Evolutionary conservation across 495 filamentous ascomycete species (phyloP).

Genomic region (Schizothecium vesticola): DNA sequence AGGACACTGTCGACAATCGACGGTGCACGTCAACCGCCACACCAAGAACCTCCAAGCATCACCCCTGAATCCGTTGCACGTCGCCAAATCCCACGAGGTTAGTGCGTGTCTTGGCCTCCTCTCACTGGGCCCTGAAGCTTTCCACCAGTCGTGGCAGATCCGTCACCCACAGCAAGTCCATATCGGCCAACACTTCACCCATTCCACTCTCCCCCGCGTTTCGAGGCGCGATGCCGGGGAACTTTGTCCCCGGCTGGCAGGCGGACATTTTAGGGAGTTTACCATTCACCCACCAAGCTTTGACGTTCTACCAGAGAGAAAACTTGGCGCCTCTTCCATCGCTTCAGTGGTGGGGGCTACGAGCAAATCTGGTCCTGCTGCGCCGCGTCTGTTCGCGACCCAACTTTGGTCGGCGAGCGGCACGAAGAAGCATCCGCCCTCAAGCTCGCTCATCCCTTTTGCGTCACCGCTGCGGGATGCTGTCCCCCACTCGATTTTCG

Average conservation of each 20-base stretch:
- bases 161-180: not conserved
- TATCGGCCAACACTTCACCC: too few relatives aligned
- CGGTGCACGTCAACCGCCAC: not conserved
- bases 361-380: not conserved
- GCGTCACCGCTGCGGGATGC: not conserved
- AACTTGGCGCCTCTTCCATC: slow-evolving; percentile 5
- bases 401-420: not conserved
- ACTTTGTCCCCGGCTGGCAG: not conserved
- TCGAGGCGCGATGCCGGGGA: not conserved
- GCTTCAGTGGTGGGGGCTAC: slow-evolving; percentile 1
- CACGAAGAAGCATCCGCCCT: slow-evolving; percentile 1
- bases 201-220: too few relatives aligned
- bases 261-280: not conserved
- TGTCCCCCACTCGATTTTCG: not conserved
- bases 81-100: not conserved
- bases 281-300: not conserved
- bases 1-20: not conserved
- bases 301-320: too few relatives aligned
- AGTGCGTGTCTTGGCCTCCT: not conserved
- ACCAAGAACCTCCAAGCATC: not conserved
- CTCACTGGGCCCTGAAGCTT: not conserved
- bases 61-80: not conserved
- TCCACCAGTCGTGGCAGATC: not conserved
- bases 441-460: not conserved
- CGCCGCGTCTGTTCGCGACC: slow-evolving; percentile 11